phyloP scores from a whole-genome alignment of 176 grass and related monocot genomes.

The Tillandsia leiboldiana region DNA sequence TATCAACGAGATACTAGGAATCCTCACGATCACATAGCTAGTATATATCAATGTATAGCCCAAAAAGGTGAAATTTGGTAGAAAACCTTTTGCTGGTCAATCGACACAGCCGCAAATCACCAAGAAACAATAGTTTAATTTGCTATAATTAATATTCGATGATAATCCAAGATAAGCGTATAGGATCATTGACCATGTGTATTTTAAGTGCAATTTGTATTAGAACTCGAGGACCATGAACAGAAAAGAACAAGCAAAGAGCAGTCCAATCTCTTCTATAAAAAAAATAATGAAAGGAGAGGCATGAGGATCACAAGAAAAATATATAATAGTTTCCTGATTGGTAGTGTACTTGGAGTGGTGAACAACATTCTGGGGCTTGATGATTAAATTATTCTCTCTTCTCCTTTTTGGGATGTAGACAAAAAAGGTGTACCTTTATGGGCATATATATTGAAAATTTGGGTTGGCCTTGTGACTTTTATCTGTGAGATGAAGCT shows the following conservation, averaged over 20 bases:
- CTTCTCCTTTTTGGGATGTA: slow-evolving; percentile 17
- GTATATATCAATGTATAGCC: no score
- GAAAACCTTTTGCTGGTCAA: no score
- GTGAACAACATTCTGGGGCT: no score
- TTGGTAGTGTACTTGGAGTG: no score
- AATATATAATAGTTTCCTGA: no score
- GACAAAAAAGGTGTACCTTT: slow-evolving; percentile 7
- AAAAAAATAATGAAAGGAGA: neutral
- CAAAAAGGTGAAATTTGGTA: no score
- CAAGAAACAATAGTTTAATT: no score
- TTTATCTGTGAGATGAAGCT: no score
- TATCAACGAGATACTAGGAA: neutral
- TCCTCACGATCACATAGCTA: neutral
- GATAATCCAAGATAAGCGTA: neutral
- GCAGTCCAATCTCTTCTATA: no score
- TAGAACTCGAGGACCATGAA: neutral
- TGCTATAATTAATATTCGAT: no score
- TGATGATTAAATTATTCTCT: neutral
- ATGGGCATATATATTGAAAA: neutral
- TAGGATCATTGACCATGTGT: neutral
- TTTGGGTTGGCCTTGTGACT: no score
- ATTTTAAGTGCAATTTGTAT: neutral
- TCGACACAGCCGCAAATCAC: no score
- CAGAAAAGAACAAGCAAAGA: neutral
- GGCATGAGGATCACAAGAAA: neutral